These are phyloP conservation scores for Poa annua DNA, from an alignment of 176 grass and related monocot species.

Conservation along the genomic window DNA sequence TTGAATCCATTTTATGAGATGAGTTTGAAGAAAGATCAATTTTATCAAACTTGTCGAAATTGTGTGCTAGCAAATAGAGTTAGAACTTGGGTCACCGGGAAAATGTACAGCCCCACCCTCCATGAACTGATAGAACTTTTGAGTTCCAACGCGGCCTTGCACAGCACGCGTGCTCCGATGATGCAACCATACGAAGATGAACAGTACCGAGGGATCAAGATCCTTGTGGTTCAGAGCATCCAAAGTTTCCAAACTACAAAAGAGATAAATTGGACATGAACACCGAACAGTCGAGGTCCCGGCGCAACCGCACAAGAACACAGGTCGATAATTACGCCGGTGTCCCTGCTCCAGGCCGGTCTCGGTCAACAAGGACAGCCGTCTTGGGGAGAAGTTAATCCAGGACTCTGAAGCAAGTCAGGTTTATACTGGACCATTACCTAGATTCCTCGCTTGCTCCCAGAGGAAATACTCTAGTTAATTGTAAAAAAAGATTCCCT, in stretches of 20 bases:
- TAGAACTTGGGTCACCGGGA: background rate
- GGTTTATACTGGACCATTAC: conserved; percentile 35
- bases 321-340: conserved; percentile 28
- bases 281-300: conserved; percentile 20
- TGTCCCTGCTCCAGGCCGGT: conserved; percentile 33
- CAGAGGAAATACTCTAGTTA: conserved; percentile 26
- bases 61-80: background rate
- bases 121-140: background rate
- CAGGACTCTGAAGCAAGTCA: conserved; percentile 38
- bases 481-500: conserved; percentile 28
- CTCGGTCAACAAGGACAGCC: conserved; percentile 35
- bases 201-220: background rate
- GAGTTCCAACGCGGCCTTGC: background rate
- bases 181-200: background rate
- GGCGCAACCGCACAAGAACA: background rate
- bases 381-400: conserved; percentile 35
- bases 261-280: conserved; percentile 13
- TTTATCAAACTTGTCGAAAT: background rate
- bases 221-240: conserved; percentile 12
- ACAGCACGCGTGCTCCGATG: background rate
- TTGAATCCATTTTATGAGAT: too few relatives aligned
- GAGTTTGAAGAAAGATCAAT: too few relatives aligned
- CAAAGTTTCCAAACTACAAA: conserved; percentile 22
- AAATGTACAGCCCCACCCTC: background rate
- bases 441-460: conserved; percentile 41